Conservation (phyloP, 805 yeast genomes). For the Candida vaughaniae region DNA sequence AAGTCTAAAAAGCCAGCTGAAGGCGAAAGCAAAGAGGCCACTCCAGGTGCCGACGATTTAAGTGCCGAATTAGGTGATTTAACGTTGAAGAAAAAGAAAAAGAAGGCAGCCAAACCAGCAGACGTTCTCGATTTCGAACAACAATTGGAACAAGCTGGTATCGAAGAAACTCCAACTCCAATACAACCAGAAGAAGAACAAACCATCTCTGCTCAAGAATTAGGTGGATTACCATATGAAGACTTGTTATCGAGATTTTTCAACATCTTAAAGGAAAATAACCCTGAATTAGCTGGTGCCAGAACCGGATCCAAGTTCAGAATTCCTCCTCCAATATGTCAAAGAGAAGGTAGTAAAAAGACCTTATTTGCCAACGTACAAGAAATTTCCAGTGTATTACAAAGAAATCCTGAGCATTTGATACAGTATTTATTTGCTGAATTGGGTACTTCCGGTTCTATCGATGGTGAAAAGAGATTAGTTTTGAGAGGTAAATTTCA, state of each 20-base stretch:
- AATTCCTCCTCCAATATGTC: constrained; percentile 96
- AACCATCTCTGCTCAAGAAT: constrained; percentile 25
- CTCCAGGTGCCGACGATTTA: constrained; percentile 32
- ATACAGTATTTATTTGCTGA: constrained; percentile 97
- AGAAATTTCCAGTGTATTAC: constrained; percentile 89
- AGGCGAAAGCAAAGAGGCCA: constrained; percentile 20
- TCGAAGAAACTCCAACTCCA: constrained; percentile 45
- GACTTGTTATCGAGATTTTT: constrained; percentile 82
- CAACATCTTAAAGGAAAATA: constrained; percentile 80
- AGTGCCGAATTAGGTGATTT: constrained; percentile 39
- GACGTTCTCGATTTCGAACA: constrained; percentile 83
- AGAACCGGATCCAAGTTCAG: constrained; percentile 87
- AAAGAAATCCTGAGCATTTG: constrained; percentile 95
- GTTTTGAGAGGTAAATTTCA: constrained; percentile 98
- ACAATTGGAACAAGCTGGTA: constrained; percentile 87
- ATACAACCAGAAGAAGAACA: constrained; percentile 28
- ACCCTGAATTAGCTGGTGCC: constrained; percentile 98
- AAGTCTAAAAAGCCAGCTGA: constrained; percentile 55
- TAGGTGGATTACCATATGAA: constrained; percentile 68
- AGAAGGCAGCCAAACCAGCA: constrained; percentile 57
- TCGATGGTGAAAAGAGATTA: constrained; percentile 95
- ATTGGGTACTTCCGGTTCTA: constrained; percentile 98
- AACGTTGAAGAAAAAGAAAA: constrained; percentile 71
- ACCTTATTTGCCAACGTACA: constrained; percentile 95
- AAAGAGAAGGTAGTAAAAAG: constrained; percentile 96